Conservation (phyloP, 768 basidiomycete genomes). For the Roridomyces roridus region DNA sequence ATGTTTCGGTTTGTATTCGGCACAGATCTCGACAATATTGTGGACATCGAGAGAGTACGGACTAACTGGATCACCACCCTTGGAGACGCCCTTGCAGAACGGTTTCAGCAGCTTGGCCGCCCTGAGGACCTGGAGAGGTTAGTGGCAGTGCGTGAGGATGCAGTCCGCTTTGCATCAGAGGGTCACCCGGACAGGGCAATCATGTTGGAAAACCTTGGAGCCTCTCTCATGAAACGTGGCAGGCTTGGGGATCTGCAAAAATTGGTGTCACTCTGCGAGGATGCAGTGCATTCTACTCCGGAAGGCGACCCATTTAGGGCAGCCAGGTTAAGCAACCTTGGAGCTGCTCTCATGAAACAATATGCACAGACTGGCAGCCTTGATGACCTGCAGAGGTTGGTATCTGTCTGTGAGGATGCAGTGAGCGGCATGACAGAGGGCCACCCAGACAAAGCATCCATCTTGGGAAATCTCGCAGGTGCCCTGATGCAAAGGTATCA, state of each 20-base stretch:
- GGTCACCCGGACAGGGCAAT: background rate
- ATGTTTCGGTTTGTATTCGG: background rate
- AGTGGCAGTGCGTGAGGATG: background rate
- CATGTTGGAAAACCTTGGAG: background rate
- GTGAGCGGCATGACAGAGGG: no score
- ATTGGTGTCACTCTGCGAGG: background rate
- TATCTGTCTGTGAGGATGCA: no score
- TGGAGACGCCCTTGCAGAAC: background rate
- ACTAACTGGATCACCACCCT: conserved; percentile 4
- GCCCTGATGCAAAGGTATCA: no score
- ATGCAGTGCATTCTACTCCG: conserved; percentile 9
- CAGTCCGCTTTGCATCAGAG: background rate
- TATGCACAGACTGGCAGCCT: conserved; percentile 15
- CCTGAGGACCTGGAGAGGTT: conserved; percentile 11
- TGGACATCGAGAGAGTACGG: background rate
- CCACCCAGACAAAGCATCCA: no score
- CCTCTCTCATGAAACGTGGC: background rate
- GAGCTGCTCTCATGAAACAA: background rate
- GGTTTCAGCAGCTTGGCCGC: conserved; percentile 11
- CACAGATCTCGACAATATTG: background rate
- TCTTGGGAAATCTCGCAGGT: no score
- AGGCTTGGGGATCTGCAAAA: background rate
- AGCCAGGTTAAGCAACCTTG: conserved; percentile 13
- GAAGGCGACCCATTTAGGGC: conserved; percentile 16
- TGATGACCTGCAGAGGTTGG: conserved; percentile 13